Conservation (phyloP, 345 rosid genomes). For the Trapa bicornis region DNA sequence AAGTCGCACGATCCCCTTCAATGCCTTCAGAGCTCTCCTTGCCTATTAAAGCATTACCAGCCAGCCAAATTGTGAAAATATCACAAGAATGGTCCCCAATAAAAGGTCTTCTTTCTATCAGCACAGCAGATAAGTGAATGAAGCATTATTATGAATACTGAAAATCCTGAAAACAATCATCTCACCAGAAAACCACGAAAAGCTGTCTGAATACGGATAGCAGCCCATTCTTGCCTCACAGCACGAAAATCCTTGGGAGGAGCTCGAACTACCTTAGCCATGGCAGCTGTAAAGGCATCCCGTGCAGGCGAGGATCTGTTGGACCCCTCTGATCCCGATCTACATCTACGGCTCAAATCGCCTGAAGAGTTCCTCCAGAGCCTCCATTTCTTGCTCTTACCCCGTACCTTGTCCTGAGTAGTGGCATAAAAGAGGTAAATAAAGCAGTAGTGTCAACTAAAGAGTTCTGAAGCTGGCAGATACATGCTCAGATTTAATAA, state of each 20-base stretch:
- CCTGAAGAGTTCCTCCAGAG: slow-evolving; percentile 67
- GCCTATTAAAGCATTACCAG: slow-evolving; percentile 26
- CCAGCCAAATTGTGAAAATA: neutral
- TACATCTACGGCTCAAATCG: slow-evolving; percentile 29
- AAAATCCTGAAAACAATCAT: neutral
- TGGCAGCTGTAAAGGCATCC: slow-evolving; percentile 56
- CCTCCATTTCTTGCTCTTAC: slow-evolving; percentile 71
- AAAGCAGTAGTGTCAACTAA: too few relatives aligned
- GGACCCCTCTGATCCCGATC: slow-evolving; percentile 40
- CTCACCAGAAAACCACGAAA: slow-evolving; percentile 86
- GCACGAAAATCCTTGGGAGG: slow-evolving; percentile 77
- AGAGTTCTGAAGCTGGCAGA: too few relatives aligned
- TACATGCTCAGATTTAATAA: too few relatives aligned
- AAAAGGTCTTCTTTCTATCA: neutral
- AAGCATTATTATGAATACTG: neutral
- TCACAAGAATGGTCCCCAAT: neutral
- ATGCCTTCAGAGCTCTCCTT: slow-evolving; percentile 75
- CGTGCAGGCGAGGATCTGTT: slow-evolving; percentile 25
- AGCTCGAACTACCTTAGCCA: slow-evolving; percentile 73
- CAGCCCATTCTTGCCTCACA: slow-evolving; percentile 83
- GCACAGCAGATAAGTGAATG: too few relatives aligned
- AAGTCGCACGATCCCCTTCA: slow-evolving; percentile 86
- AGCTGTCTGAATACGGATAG: slow-evolving; percentile 83
- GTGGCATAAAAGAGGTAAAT: too few relatives aligned
- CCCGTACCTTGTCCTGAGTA: slow-evolving; percentile 24